Base-by-base conservation (phyloP, 345 rosid genomes). In the Trapa incisa region DNA sequence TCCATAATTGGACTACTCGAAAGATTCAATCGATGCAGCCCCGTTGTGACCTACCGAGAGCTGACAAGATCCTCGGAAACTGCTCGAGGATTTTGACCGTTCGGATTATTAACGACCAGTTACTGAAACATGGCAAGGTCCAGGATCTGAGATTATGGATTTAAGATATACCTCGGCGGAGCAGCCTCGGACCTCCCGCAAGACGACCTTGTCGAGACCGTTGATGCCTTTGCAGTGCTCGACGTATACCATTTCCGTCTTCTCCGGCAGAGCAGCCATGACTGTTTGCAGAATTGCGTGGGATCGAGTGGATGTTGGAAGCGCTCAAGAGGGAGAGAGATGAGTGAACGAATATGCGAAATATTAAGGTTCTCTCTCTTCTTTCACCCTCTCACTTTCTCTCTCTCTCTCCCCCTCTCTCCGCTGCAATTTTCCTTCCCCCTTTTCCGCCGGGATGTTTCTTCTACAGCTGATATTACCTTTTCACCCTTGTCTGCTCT, bases 141-240 rank as follows among this genome's bases (percentile, higher is more conserved):
- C 29, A 33, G 9, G 13, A 63, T 63, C 11, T 5, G 7, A 12
- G 42, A 38, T 36, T 5, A 29, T 12, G 11, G n/a, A 47, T 57
- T 9, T 37, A 35, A 63, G 33, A 56, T 17, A n/a, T 77, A 92
- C 96, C 97, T 92, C 96, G 35, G 77, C 87, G 39, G 96, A 84
- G 67, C 75, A 80, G 61, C 87, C 84, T 0, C 82, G 83, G 56
- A 52, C 73, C 69, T 84, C 89, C 1, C 93, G 80, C 68, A 92
- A 70, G 66, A 85, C 77, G 78, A 92, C 77, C 79, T 84, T 92
- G 15, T 86, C 87, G 73, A 92, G 87, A 70, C 91, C 93, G 64
- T 86, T 85, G 50, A 80, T 37, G 66, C 97, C 97, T 71, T 80
- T 86, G 74, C 87, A 73, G 67, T 58, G 76, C 75, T 85, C 84